Base-by-base conservation (phyloP, 495 filamentous ascomycete genomes). In the Thozetella sp. region DNA sequence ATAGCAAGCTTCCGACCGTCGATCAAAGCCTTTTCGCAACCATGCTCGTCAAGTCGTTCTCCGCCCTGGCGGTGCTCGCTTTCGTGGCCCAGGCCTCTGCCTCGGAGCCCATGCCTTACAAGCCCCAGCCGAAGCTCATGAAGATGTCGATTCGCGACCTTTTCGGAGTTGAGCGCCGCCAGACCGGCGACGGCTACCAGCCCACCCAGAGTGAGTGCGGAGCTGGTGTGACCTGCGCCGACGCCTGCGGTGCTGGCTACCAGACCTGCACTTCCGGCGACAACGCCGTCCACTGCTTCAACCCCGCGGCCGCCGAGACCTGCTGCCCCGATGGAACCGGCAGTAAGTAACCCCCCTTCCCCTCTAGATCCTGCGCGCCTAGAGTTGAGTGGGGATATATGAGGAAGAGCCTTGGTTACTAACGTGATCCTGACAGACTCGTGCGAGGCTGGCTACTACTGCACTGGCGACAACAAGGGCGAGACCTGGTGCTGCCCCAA, bases 401-500 rank as follows among this genome's bases (percentile, higher is more conserved):
- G 20, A 19, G 43, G 22, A 51, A 17, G 48, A 27, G 45, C 45
- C 48, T 12, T 9, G 51, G 63, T 67, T 27, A 72, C 63, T 55
- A 54, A 54, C 34, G 20, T 56, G 37, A 40, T 17, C 12, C 27
- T n/a, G 2, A 40, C 55, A 82, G 79, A 73, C 62, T 76, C 79
- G 30, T 82, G 79, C 64, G 78, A 80, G 24, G 52, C 62, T 19
- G 79, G 77, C 19, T 80, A 74, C 67, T 82, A 77, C 67, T 82
- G 79, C 68, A 67, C 77, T 1, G 64, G 68, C 53, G 76, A 80
- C 53, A 63, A 59, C 22, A 54, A 62, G 43, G 63, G 65, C 53
- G 64, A 69, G 55, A 80, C 78, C 20, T 78, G 72, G 74, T 82
- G 79, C 68, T 82, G 79, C 70, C 76, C 76, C 27, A 63, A 80